phyloP scores from a whole-genome alignment of 495 filamentous ascomycete species.

The Astrothelium macrocarpum region DNA sequence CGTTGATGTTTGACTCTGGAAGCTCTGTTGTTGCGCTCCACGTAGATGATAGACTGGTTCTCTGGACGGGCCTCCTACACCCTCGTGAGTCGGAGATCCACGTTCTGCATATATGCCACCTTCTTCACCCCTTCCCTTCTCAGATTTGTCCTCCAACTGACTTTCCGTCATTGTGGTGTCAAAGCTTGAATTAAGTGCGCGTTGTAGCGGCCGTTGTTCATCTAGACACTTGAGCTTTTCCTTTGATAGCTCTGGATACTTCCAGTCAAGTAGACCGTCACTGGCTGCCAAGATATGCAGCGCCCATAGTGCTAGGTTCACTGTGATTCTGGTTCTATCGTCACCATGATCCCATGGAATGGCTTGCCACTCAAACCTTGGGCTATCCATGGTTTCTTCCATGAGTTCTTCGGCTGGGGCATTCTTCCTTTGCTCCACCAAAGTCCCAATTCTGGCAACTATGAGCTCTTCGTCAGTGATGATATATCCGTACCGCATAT shows the following conservation, averaged over 20 bases:
- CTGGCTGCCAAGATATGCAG: background rate
- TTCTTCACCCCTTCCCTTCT: background rate
- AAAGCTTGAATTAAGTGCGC: background rate
- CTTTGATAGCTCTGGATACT: background rate
- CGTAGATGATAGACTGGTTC: slow-evolving; percentile 3
- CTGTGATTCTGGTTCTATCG: background rate
- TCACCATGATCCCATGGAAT: background rate
- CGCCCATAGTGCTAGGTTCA: background rate
- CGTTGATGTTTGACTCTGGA: slow-evolving; percentile 5
- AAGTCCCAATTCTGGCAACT: slow-evolving; percentile 1
- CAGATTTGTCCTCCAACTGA: background rate
- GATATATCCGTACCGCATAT: slow-evolving; percentile 3
- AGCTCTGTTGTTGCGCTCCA: background rate
- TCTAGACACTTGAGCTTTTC: background rate
- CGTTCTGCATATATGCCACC: background rate
- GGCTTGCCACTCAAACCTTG: background rate
- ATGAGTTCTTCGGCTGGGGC: background rate
- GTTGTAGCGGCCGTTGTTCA: background rate
- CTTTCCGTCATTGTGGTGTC: background rate
- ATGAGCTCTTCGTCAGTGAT: background rate
- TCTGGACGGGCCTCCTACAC: background rate
- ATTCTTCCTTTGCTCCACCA: background rate
- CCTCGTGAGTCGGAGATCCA: background rate
- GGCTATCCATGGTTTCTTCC: background rate
- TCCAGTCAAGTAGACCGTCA: background rate